Percentiles rank a stretch among this genome's conserved stretches.
Conservation (phyloP, 1,284 basidiomycete genomes). For the Irpex lacteus region DNA sequence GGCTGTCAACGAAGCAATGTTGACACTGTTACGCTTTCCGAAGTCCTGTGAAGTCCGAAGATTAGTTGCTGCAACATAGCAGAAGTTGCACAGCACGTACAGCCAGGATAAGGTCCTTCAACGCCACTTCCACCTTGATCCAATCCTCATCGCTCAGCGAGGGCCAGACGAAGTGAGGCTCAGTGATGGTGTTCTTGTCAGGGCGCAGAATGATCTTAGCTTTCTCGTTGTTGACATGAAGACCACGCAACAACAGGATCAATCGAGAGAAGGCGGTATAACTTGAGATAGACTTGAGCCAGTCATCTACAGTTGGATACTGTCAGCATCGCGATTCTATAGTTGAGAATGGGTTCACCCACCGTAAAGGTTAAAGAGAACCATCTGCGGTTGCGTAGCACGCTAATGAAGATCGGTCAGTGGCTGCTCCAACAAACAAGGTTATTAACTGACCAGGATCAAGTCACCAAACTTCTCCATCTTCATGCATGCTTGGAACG, state of each 20-base stretch:
- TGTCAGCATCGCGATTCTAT: background rate
- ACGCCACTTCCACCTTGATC: conserved; percentile 99
- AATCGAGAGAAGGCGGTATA: conserved; percentile 99
- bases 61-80: background rate
- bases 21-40: conserved; percentile 98
- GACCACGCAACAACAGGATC: conserved; percentile 91
- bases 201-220: conserved; percentile 94
- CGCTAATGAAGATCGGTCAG: conserved; percentile 39
- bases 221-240: conserved; percentile 99
- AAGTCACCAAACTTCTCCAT: conserved; percentile 99
- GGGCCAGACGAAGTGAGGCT: conserved; percentile 99
- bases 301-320: conserved; percentile 69
- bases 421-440: background rate
- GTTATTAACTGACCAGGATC: conserved; percentile 61
- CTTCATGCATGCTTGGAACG: conserved; percentile 99
- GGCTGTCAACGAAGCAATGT: conserved; percentile 94
- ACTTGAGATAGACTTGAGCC: conserved; percentile 98
- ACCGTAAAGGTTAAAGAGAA: conserved; percentile 96
- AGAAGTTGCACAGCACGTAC: conserved; percentile 36
- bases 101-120: conserved; percentile 90
- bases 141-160: conserved; percentile 94
- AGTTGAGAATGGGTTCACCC: conserved; percentile 17
- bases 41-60: conserved; percentile 66
- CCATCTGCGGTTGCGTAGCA: conserved; percentile 99
- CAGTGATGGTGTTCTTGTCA: conserved; percentile 93